These are phyloP conservation scores for Solanum peruvianum DNA, from an alignment of 257 asterid species.

Conservation along the genomic window DNA sequence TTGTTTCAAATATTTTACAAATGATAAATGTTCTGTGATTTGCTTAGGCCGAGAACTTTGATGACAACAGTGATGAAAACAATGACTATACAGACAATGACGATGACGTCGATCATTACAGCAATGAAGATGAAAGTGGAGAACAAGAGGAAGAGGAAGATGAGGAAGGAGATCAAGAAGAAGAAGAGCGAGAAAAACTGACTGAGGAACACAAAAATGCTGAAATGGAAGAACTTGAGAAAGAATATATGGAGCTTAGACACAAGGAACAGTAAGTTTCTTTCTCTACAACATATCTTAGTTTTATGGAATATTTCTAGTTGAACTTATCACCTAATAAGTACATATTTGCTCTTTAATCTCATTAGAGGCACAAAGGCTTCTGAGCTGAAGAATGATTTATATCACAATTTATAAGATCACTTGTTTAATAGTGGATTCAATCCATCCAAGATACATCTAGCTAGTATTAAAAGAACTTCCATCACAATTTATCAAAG, in stretches of 20 bases:
- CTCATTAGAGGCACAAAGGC: neutral
- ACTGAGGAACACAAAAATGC: conserved; percentile 27
- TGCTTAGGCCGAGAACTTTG: conserved; percentile 5
- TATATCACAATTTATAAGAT: neutral
- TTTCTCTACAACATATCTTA: neutral
- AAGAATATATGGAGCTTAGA: conserved; percentile 53
- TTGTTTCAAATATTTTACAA: neutral
- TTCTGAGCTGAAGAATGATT: neutral
- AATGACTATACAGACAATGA: conserved; percentile 3
- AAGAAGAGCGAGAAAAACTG: neutral
- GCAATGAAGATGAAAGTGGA: conserved; percentile 1
- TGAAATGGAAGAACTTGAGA: conserved; percentile 66
- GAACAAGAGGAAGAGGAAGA: conserved; percentile 20
- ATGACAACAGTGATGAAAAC: conserved; percentile 3
- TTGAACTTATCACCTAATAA: neutral
- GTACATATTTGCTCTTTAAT: neutral
- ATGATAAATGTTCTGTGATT: neutral
- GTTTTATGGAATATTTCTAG: neutral
- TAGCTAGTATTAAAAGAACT: neutral
- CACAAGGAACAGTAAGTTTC: conserved; percentile 57
- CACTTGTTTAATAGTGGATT: neutral
- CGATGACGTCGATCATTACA: conserved; percentile 1
- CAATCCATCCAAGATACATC: neutral
- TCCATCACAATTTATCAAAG: neutral
- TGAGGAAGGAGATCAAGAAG: conserved; percentile 10